phyloP scores from a whole-genome alignment of 1,284 basidiomycete genomes.

The Anthracocystis walkeri region DNA sequence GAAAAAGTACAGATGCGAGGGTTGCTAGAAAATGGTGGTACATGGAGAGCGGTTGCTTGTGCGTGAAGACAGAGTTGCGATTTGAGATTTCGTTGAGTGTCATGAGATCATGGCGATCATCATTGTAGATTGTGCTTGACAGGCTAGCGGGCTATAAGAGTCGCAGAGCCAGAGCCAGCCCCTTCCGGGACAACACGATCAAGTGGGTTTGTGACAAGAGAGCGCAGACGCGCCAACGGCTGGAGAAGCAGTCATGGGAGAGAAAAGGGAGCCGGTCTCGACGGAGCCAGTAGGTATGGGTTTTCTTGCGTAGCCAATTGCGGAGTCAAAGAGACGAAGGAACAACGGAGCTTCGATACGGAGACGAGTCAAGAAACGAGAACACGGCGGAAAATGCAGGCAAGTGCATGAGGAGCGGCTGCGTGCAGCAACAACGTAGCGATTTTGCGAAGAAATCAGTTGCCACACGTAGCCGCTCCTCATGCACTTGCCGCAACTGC shows the following conservation, averaged over 20 bases:
- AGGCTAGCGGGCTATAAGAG: constrained; percentile 10
- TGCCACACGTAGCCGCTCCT: constrained; percentile 56
- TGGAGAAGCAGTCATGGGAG: constrained; percentile 43
- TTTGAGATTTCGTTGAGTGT: constrained; percentile 1
- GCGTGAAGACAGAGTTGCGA: not conserved
- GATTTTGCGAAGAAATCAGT: constrained; percentile 25
- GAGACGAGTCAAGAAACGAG: constrained; percentile 10
- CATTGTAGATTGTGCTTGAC: constrained; percentile 10
- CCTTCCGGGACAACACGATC: constrained; percentile 28
- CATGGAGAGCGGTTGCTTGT: constrained; percentile 1
- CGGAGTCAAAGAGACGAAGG: constrained; percentile 15
- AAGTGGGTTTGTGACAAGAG: constrained; percentile 10
- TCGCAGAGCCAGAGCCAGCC: constrained; percentile 44
- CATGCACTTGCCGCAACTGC: constrained; percentile 51
- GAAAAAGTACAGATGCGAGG: constrained; percentile 19
- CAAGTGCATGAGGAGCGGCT: constrained; percentile 50
- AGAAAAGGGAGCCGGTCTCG: constrained; percentile 49
- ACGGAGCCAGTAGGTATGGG: constrained; percentile 50
- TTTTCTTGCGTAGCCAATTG: constrained; percentile 46
- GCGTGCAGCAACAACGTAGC: constrained; percentile 47
- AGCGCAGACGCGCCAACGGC: constrained; percentile 50
- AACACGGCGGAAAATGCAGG: constrained; percentile 20
- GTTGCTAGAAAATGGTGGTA: constrained; percentile 25
- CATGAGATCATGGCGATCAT: constrained; percentile 13
- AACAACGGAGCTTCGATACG: constrained; percentile 24